phyloP scores from a whole-genome alignment of 2,329 filamentous ascomycete genomes.

The Calonectria montana region DNA sequence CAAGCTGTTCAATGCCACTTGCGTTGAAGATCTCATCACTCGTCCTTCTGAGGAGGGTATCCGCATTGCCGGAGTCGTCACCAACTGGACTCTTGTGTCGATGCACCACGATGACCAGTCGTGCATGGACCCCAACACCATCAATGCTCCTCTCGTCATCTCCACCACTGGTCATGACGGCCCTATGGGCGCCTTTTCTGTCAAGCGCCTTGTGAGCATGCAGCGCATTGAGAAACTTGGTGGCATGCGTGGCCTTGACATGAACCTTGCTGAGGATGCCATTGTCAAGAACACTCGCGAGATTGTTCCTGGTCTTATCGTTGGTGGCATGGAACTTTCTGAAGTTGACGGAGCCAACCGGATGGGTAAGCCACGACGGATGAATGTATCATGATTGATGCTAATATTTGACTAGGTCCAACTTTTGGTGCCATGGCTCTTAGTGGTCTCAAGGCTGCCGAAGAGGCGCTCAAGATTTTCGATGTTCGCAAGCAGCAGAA shows the following conservation, averaged over 20 bases:
- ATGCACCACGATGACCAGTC: conserved; percentile 91
- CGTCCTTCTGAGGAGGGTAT: conserved; percentile 69
- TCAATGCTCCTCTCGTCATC: conserved; percentile 90
- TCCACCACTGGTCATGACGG: conserved; percentile 92
- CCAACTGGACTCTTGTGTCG: conserved; percentile 93
- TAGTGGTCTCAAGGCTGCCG: conserved; percentile 89
- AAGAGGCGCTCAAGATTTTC: conserved; percentile 83
- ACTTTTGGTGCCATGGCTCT: conserved; percentile 93
- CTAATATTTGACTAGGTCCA: conserved; percentile 58
- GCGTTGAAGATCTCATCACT: conserved; percentile 93
- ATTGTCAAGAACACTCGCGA: conserved; percentile 94
- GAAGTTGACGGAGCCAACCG: conserved; percentile 92
- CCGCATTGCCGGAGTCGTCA: conserved; percentile 88
- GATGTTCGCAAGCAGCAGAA: conserved; percentile 84
- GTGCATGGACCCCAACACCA: conserved; percentile 98
- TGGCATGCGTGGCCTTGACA: conserved; percentile 93
- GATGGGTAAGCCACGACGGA: conserved; percentile 69
- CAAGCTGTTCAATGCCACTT: conserved; percentile 96
- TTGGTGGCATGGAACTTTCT: conserved; percentile 94
- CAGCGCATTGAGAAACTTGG: conserved; percentile 83
- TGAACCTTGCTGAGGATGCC: conserved; percentile 90
- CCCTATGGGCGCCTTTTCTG: conserved; percentile 90
- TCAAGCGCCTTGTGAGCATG: conserved; percentile 93
- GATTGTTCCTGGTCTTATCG: conserved; percentile 86
- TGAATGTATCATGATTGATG: background rate